Percentiles rank a stretch among this genome's conserved stretches.
phyloP scores from a whole-genome alignment of 768 basidiomycete genomes.

The Dacryopinax primogenitus region DNA sequence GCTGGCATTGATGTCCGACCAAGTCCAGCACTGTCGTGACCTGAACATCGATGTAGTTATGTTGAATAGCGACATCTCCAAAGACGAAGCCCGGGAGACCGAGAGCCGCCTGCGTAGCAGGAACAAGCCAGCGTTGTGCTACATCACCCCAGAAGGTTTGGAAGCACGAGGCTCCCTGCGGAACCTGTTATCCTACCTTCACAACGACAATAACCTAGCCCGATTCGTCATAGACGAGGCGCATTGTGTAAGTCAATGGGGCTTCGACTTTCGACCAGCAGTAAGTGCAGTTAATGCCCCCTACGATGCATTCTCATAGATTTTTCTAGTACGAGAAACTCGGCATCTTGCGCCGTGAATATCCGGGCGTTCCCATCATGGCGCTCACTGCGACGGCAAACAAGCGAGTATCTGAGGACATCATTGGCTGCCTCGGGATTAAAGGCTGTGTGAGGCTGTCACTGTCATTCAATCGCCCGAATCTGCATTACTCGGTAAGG shows the following conservation, averaged over 20 bases:
- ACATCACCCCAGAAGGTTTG: conserved; percentile 86
- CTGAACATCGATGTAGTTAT: conserved; percentile 58
- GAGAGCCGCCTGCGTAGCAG: conserved; percentile 34
- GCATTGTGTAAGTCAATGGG: conserved; percentile 91
- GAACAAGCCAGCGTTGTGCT: conserved; percentile 54
- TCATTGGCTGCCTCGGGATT: conserved; percentile 57
- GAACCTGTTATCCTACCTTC: conserved; percentile 44
- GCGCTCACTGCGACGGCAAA: conserved; percentile 95
- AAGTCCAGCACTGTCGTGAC: conserved; percentile 52
- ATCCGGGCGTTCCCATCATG: conserved; percentile 78
- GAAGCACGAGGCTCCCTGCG: conserved; percentile 46
- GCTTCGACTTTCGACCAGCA: conserved; percentile 78
- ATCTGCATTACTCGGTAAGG: conserved; percentile 62
- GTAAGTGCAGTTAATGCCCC: conserved; percentile 32
- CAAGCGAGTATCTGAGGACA: conserved; percentile 59
- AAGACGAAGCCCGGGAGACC: conserved; percentile 28
- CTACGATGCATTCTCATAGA: not conserved
- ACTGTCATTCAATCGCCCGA: conserved; percentile 89
- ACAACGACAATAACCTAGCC: conserved; percentile 48
- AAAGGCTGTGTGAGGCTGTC: conserved; percentile 44
- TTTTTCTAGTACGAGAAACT: conserved; percentile 51
- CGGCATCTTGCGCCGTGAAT: conserved; percentile 54
- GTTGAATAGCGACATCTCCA: conserved; percentile 46
- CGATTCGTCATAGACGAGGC: conserved; percentile 95
- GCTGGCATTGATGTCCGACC: conserved; percentile 78